Evolutionary conservation across 495 filamentous ascomycete genomes (phyloP), one percentile per base, ranked within the genome.

Genomic region (Astrocystis sublimbata): DNA sequence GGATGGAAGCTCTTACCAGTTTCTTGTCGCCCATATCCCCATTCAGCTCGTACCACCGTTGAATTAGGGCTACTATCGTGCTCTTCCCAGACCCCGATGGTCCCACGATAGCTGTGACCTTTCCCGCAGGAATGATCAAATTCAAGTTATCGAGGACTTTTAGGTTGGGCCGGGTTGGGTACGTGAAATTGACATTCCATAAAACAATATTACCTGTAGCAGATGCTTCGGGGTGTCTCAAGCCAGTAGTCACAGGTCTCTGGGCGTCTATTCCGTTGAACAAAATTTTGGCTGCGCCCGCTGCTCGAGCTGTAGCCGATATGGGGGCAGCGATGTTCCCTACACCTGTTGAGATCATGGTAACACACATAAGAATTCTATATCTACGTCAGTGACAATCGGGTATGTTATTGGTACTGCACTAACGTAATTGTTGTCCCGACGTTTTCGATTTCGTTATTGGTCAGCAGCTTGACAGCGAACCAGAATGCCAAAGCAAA

Each of bases 81-180:
- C 83, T 87, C 67, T 77, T 92, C 6, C 89, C 89, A 17, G 86
- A 88, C 5, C 89, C 89, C 1, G 87, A 89, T 19, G 92, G 84
- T 1, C 93, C 89, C 47, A 94, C 90, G 49, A 97, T 81, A n/a
- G 92, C 91, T 17, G 89, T 90, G 17, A 86, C 86, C 70, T 94
- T 92, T 1, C 93, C 92, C 5, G 91, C 87, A 6, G 88, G 86
- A 13, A 90, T 78, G 0, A 68, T 73, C 6, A 89, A 60, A 43
- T 72, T 78, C 23, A 89, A 66, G n/a, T 83, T 67, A 46, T 80
- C 75, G 1, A 84, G 73, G 0, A 89, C 81, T 38, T 78, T 83
- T 33, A 85, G 71, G 36, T 86, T 80, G 1, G 85, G 81, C 28
- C 88, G 75, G 6, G 85, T 82, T 3, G 88, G 85, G 63, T 91